Percentiles rank a stretch among this genome's conserved stretches.
These are phyloP conservation scores for Neopestalotiopsis clavispora DNA, from an alignment of 2,329 filamentous ascomycete species.

Conservation along the genomic window DNA sequence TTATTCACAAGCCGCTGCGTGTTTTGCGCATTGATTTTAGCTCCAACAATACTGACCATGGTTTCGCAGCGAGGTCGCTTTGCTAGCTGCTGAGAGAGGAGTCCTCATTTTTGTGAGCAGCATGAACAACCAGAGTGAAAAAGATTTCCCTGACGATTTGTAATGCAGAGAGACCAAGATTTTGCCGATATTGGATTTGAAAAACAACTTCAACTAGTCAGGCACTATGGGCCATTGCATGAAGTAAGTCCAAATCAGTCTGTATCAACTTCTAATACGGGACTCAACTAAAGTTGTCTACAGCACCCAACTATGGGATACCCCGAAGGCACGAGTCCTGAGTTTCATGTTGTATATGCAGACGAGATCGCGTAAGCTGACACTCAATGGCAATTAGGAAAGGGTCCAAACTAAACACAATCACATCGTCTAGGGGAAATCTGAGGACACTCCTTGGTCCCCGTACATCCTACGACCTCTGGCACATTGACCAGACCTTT, in stretches of 20 bases:
- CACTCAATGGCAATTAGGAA: neutral
- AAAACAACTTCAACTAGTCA: conserved; percentile 32
- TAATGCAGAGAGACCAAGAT: conserved; percentile 33
- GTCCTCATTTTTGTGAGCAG: conserved; percentile 35
- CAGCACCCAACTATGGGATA: conserved; percentile 38
- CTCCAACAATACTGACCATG: too few relatives aligned
- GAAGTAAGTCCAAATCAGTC: conserved; percentile 14
- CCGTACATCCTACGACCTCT: conserved; percentile 34
- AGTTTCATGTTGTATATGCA: conserved; percentile 39
- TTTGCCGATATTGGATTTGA: conserved; percentile 39
- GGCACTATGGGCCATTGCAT: conserved; percentile 38
- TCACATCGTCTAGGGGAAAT: conserved; percentile 25
- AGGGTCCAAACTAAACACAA: neutral
- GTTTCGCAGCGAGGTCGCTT: conserved; percentile 28
- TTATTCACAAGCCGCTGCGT: neutral
- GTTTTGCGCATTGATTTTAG: too few relatives aligned
- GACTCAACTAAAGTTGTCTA: neutral
- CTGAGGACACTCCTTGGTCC: conserved; percentile 33
- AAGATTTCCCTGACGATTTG: neutral
- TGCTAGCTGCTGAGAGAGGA: conserved; percentile 36
- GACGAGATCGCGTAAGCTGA: conserved; percentile 34
- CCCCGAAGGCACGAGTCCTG: conserved; percentile 34
- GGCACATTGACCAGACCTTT: conserved; percentile 40
- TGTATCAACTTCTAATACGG: neutral
- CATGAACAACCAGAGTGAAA: neutral